Evolutionary conservation across 2,329 filamentous ascomycete species (phyloP), one percentile per base, ranked within the genome.

Genomic region (Bipolaris bicolor): DNA sequence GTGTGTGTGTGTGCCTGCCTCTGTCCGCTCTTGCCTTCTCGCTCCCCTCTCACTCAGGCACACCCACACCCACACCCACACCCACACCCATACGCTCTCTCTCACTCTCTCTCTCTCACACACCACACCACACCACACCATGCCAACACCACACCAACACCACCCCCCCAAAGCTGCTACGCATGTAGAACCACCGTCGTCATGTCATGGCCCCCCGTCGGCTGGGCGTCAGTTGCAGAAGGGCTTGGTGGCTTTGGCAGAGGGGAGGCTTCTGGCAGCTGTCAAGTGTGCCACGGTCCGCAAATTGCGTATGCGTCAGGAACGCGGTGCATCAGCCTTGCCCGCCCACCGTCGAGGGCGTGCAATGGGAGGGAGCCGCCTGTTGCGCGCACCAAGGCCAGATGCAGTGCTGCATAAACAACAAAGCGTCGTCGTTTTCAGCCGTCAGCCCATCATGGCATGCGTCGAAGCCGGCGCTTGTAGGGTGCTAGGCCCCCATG

Each of bases 251-350:
- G 65, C 68, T 71, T 64, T 61, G 58, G 26, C 37, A 58, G 61
- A 61, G 18, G 16, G 65, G 49, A 64, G 18, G 18, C 60, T 60
- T 64, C 60, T 68, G 64, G 66, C 65, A 66, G 66, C 64, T 68
- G 71, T 74, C 71, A 71, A 72, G 73, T 67, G 70, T 69, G 20
- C 67, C 62, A 68, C 67, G 68, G 70, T 69, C 64, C 60, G 71
- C 70, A 70, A 75, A 76, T 76, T 76, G 74, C 75, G 73, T 76
- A 72, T 76, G 74, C 75, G 73, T 75, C 75, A 77, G 75, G 75
- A 75, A 77, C 74, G 69, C 69, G 68, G 63, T 72, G 70, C 71
- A 72, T 73, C 73, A 77, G 75, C 75, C 74, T 75, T 45, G 49
- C 48, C 37, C 75, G 73, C 63, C 24, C 24, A 26, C 24, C 24